phyloP scores from a whole-genome alignment of 2,329 filamentous ascomycete genomes.

The Alternaria sp. region DNA sequence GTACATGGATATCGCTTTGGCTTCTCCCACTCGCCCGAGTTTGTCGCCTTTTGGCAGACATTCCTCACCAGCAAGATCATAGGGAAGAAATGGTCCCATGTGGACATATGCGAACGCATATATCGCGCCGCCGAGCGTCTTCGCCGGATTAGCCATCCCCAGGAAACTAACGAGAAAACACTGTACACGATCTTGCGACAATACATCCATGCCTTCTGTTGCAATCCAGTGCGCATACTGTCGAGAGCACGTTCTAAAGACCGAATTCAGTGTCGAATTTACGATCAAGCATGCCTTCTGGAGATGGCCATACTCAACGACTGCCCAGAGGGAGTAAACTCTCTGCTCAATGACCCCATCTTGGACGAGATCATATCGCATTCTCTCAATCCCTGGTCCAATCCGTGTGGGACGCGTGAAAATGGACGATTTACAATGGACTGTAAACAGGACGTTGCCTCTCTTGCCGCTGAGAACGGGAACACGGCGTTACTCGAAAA shows the following conservation, averaged over 20 bases:
- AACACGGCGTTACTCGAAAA: background rate
- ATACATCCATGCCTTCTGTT: background rate
- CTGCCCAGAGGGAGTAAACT: background rate
- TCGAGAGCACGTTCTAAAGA: background rate
- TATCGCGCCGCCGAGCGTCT: background rate
- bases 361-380: background rate
- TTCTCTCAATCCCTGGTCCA: background rate
- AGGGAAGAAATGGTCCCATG: background rate
- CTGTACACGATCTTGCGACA: background rate
- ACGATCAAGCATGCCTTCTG: background rate
- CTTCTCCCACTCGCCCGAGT: background rate
- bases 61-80: conserved; percentile 5
- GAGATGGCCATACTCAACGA: background rate
- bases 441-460: background rate
- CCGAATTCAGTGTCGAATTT: background rate
- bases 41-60: conserved; percentile 6
- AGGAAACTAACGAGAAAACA: background rate
- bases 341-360: background rate
- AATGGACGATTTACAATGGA: background rate
- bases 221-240: background rate
- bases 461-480: background rate
- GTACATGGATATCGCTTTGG: background rate
- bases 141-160: background rate
- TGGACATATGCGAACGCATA: background rate
- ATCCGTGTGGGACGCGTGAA: background rate